These are phyloP conservation scores for Neovahlkampfia damariscottae DNA, from an alignment of 78 protist species.

Conservation along the genomic window DNA sequence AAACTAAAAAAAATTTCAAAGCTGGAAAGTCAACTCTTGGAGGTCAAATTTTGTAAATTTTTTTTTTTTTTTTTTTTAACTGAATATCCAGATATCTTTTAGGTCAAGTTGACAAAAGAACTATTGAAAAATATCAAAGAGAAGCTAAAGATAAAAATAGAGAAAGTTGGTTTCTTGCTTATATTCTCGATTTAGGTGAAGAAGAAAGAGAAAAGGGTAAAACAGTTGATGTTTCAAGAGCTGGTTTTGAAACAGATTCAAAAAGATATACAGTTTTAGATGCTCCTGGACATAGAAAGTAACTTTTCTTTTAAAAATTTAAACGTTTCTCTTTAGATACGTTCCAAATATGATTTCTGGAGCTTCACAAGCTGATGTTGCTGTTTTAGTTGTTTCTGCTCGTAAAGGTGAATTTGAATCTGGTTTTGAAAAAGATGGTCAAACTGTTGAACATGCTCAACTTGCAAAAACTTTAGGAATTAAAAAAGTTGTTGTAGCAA, in stretches of 20 bases:
- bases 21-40: conserved; percentile 91
- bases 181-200: conserved; percentile 80
- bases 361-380: conserved; percentile 96
- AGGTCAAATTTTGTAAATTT: conserved; percentile 69
- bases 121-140: conserved; percentile 80
- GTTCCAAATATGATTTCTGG: conserved; percentile 98
- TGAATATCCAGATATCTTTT: conserved; percentile 38
- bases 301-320: no score
- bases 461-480: conserved; percentile 92
- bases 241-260: conserved; percentile 71
- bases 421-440: conserved; percentile 96
- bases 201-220: conserved; percentile 89
- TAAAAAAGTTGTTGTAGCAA: conserved; percentile 56
- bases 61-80: no score
- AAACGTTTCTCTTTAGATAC: no score
- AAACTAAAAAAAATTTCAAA: no score
- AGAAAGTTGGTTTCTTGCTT: conserved; percentile 86
- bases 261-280: conserved; percentile 86
- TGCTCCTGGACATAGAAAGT: conserved; percentile 90
- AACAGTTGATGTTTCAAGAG: conserved; percentile 84
- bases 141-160: conserved; percentile 89
- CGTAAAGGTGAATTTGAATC: conserved; percentile 94
- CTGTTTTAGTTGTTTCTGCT: conserved; percentile 88
- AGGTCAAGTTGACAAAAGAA: conserved; percentile 88
- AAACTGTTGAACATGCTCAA: conserved; percentile 93